phyloP scores from a whole-genome alignment of 208 protist genomes.

The Strigomonas galati region DNA sequence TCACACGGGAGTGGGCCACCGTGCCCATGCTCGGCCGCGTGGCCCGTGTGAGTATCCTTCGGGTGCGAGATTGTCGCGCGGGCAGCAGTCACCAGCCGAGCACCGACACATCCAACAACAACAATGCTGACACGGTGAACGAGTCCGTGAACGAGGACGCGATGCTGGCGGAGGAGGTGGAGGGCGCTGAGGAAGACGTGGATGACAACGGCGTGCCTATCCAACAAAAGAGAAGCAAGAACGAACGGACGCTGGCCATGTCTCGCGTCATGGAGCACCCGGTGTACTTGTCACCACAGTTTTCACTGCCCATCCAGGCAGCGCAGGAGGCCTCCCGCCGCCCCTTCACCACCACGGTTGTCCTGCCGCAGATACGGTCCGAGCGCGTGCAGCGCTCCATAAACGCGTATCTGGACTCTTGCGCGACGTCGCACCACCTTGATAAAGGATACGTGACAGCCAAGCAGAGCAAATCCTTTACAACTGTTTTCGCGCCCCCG shows the following conservation, averaged over 20 bases:
- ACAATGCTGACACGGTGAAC: no score
- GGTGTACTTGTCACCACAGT: constrained; percentile 1
- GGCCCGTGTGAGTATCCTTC: background rate
- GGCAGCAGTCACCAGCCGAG: no score
- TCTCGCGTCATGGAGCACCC: background rate
- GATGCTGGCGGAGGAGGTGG: constrained; percentile 2
- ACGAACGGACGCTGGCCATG: background rate
- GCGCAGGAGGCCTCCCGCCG: constrained; percentile 4
- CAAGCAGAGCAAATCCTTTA: background rate
- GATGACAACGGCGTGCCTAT: constrained; percentile 6
- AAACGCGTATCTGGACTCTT: background rate
- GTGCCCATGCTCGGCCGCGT: background rate
- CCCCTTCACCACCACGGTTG: background rate
- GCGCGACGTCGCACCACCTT: background rate
- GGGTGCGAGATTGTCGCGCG: background rate
- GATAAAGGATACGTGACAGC: background rate
- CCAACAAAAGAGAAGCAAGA: background rate
- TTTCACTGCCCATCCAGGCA: background rate
- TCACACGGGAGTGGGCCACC: constrained; percentile 9
- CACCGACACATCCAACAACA: no score
- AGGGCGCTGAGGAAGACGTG: constrained; percentile 4
- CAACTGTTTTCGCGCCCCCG: background rate
- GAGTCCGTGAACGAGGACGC: background rate
- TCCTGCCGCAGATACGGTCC: background rate
- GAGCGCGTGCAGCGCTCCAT: background rate